Base-by-base conservation (phyloP, 2,329 filamentous ascomycete species). In the Apiospora hydei region DNA sequence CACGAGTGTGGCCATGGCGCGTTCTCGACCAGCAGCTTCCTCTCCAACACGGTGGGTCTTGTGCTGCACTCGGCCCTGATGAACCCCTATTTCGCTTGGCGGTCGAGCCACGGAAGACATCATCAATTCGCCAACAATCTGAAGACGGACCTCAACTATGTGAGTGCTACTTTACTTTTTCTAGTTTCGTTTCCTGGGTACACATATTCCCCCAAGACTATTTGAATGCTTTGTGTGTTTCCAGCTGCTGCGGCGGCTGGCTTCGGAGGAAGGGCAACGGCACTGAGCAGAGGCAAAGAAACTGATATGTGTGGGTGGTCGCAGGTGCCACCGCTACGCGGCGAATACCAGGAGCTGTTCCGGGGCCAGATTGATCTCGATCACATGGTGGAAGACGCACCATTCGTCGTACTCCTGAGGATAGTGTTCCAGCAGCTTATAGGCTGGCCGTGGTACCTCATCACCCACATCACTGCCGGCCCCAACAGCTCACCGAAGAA, bases 1-100 rank as follows among this genome's bases (percentile, higher is more conserved):
- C 91, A 93, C 79, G 91, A 93, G 80, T 91, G 88, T 79, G 91
- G 91, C 70, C 91, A 93, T 80, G 88, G 88, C 30, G 89, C 90
- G 64, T 91, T 93, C 79, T 91, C 88, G 26, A 81, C 82, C 43
- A 83, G 86, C 80, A 82, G 82, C 67, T 78, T 77, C 44, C 77
- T 91, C 76, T 92, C 92, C 80, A 86, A 91, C 76, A 79, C 85
- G n/a, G 83, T 89, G 71, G 72, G 75, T 21, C 71, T 73, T 61
- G 38, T 73, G 24, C 14, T 75, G 21, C 74, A 74, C 64, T 74
- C 74, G 49, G 70, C 70, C 5, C 68, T 73, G 41, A 67, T 75
- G 46, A 69, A 44, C 43, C 74, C 72, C 11, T 74, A 74, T 46
- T 73, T 72, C 30, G 67, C 72, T 24, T 73, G 73, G 73, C 51